Evolutionary conservation across 1,139 yeast species (phyloP).

Genomic region (Protomyces pachydermus): DNA sequence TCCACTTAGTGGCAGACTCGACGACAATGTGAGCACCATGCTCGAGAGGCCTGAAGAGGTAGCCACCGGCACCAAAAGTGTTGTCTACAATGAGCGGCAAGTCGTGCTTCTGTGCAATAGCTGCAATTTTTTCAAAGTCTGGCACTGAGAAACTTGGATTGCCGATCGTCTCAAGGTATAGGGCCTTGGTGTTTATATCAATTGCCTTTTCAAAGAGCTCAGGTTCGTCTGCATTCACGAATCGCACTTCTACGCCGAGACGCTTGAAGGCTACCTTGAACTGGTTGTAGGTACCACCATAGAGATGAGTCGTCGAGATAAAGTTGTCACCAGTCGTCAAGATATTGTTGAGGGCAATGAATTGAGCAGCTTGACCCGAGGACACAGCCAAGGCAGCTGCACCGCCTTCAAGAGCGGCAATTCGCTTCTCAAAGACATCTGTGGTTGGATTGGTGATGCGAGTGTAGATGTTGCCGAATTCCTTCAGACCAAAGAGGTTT

Average conservation of each 20-base stretch:
- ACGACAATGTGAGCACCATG: constrained; percentile 81
- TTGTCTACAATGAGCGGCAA: constrained; percentile 91
- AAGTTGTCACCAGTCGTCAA: constrained; percentile 69
- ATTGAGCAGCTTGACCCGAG: constrained; percentile 95
- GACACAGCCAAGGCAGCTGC: constrained; percentile 84
- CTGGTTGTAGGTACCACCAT: constrained; percentile 96
- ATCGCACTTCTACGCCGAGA: constrained; percentile 71
- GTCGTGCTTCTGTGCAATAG: constrained; percentile 80
- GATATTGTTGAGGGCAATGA: constrained; percentile 44
- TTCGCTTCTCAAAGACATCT: constrained; percentile 82
- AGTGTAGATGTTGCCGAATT: constrained; percentile 76
- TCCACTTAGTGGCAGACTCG: no score
- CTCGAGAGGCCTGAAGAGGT: constrained; percentile 72
- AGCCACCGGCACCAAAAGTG: constrained; percentile 44
- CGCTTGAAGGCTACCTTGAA: constrained; percentile 87
- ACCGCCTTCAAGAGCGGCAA: constrained; percentile 91
- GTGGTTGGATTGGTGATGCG: constrained; percentile 90
- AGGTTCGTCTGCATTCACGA: constrained; percentile 40
- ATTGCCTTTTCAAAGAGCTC: constrained; percentile 41
- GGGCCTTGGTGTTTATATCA: constrained; percentile 82
- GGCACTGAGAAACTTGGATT: constrained; percentile 86
- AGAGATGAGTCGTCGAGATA: constrained; percentile 77
- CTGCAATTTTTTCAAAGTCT: constrained; percentile 38
- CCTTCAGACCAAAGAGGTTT: constrained; percentile 71
- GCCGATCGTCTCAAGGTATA: constrained; percentile 86